Base-by-base conservation (phyloP, 768 basidiomycete species). In the Lentinula edodes region DNA sequence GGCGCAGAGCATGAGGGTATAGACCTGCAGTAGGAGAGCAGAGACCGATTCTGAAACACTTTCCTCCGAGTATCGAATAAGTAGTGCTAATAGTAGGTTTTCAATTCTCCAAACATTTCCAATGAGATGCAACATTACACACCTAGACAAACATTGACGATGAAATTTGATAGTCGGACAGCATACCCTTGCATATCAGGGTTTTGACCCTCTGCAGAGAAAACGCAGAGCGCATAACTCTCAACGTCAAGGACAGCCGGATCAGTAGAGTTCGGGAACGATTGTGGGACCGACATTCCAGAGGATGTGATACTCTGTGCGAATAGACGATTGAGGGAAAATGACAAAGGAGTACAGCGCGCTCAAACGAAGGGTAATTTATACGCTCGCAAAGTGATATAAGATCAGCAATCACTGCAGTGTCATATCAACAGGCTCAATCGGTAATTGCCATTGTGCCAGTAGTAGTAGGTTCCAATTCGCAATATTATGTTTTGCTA, bases 161-260 rank as follows among this genome's bases (percentile, higher is more conserved):
- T 58, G 20, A 62, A 58, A 48, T 57, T 52, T 3, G 62, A 62
- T 15, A 62, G 36, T 42, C 62, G 45, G 34, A 62, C 62, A 6
- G 57, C 48, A 20, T 52, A 63, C 4, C 62, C 62, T 52, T 62
- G 62, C 62, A 63, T 63, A 45, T 63, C 62, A 42, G 56, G 62
- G 50, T 63, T 48, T 32, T 58, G n/a, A 10, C 58, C 62, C n/a
- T 59, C 58, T 6, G 8, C n/a, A 5, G 16, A 16, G 50, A 16
- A 46, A 16, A 59, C 58, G 46, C 58, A 59, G n/a, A 59, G 32
- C 46, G 23, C n/a, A 46, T 59, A 59, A 6, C 43, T 35, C 23
- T 16, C 45, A 15, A 58, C 15, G 6, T 32, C 58, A 18, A 23
- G 12, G 16, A 43, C 13, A 28, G 5, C 6, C 2, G 41, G 55